Conservation (phyloP, 192 early-diverging fungal genomes). For the Entrophospora sp. region DNA sequence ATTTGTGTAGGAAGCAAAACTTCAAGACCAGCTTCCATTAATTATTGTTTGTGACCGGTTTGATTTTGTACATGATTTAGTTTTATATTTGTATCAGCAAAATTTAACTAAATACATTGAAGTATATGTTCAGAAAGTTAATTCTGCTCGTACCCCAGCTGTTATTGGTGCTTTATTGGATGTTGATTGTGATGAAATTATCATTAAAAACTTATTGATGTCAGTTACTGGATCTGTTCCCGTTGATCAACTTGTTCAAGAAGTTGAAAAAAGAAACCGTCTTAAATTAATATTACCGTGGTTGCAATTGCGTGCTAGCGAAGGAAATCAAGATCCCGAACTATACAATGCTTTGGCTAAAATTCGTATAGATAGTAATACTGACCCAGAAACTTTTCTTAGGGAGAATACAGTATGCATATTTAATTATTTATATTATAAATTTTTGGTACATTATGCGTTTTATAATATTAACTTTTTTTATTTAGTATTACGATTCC, state of each 20-base stretch:
- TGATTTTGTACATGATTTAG: constrained; percentile 95
- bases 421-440: no score
- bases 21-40: constrained; percentile 91
- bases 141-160: constrained; percentile 84
- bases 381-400: constrained; percentile 94
- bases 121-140: constrained; percentile 99
- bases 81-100: constrained; percentile 93
- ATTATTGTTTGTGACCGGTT: constrained; percentile 99
- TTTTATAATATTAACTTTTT: background rate
- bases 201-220: constrained; percentile 85
- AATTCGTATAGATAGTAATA: constrained; percentile 99
- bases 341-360: constrained; percentile 97
- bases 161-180: constrained; percentile 96
- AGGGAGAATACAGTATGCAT: constrained; percentile 60
- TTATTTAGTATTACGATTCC: constrained; percentile 69
- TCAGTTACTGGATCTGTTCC: constrained; percentile 79
- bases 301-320: constrained; percentile 83
- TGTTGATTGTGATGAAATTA: constrained; percentile 92
- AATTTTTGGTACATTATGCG: no score
- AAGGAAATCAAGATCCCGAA: constrained; percentile 80
- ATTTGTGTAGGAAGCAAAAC: constrained; percentile 66
- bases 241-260: constrained; percentile 76
- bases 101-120: constrained; percentile 93
- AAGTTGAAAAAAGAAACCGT: constrained; percentile 94
- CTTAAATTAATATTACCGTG: constrained; percentile 93